Evolutionary conservation across 306 rosid genomes (phyloP).

Genomic region (Quillaja saponaria): DNA sequence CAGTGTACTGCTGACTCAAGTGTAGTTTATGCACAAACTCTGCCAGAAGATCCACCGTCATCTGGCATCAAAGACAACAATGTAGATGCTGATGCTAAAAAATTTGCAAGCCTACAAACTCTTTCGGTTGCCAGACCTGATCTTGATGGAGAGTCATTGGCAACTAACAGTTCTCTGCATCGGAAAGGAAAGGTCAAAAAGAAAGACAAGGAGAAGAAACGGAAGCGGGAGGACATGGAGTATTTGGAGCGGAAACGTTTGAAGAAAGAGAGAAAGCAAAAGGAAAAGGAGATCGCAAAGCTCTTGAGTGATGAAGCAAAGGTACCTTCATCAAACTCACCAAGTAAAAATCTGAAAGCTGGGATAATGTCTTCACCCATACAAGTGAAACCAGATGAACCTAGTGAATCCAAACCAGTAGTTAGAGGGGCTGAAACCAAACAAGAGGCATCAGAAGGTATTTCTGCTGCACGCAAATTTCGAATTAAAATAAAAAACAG

Average conservation of each 20-base stretch:
- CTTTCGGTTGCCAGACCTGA: slow-evolving; percentile 59
- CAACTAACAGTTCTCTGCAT: slow-evolving; percentile 39
- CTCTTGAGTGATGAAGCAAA: slow-evolving; percentile 41
- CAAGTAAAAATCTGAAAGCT: slow-evolving; percentile 51
- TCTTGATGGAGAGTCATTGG: slow-evolving; percentile 46
- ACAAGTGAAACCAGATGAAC: slow-evolving; percentile 50
- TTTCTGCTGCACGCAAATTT: slow-evolving; percentile 63
- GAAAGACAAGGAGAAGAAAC: slow-evolving; percentile 72
- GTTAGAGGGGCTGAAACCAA: slow-evolving; percentile 35
- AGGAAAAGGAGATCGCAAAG: slow-evolving; percentile 74
- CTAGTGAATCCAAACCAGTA: slow-evolving; percentile 50
- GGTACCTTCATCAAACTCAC: slow-evolving; percentile 33
- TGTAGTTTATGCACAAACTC: slow-evolving; percentile 54
- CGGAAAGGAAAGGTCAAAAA: slow-evolving; percentile 60
- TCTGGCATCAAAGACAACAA: slow-evolving; percentile 79
- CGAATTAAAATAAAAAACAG: slow-evolving; percentile 78
- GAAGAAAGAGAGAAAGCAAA: slow-evolving; percentile 79
- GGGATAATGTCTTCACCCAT: slow-evolving; percentile 32
- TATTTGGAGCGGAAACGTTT: slow-evolving; percentile 77
- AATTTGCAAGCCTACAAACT: slow-evolving; percentile 77
- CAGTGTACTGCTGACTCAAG: slow-evolving; percentile 91
- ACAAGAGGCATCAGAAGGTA: slow-evolving; percentile 60
- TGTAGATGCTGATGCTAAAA: slow-evolving; percentile 68
- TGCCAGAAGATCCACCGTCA: slow-evolving; percentile 59
- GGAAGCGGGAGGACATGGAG: slow-evolving; percentile 73